These are phyloP conservation scores for Lactifluus piperatus DNA, from an alignment of 768 basidiomycete species.

Conservation along the genomic window DNA sequence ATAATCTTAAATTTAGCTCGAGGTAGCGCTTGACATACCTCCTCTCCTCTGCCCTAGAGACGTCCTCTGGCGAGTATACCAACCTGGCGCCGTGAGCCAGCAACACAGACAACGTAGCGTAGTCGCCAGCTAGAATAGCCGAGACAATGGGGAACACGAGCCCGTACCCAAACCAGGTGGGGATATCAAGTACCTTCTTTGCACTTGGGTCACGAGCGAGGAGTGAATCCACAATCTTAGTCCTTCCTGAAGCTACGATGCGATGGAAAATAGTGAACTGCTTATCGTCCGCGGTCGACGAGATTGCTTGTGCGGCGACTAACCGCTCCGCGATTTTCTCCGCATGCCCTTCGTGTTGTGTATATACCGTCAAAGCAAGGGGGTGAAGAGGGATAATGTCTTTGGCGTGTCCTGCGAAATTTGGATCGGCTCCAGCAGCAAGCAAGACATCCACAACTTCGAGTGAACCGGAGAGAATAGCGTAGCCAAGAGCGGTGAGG, in stretches of 20 bases:
- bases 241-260: constrained; percentile 21
- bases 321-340: constrained; percentile 25
- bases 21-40: not conserved
- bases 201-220: constrained; percentile 26
- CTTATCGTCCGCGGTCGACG: constrained; percentile 25
- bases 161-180: constrained; percentile 10
- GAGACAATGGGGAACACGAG: constrained; percentile 25
- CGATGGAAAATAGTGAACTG: constrained; percentile 28
- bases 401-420: constrained; percentile 28
- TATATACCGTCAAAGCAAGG: constrained; percentile 25
- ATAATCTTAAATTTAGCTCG: not conserved
- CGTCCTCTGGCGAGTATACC: constrained; percentile 23
- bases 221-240: constrained; percentile 24
- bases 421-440: constrained; percentile 39
- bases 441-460: constrained; percentile 40
- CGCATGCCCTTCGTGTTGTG: constrained; percentile 21
- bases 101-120: constrained; percentile 25
- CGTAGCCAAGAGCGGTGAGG: constrained; percentile 44
- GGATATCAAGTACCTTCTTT: constrained; percentile 25
- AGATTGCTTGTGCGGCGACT: constrained; percentile 24
- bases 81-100: constrained; percentile 27
- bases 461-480: constrained; percentile 39
- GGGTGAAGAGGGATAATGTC: constrained; percentile 22
- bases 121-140: constrained; percentile 22
- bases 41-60: constrained; percentile 21